Percentiles rank a stretch among this genome's conserved stretches.
Conservation (phyloP, 1,284 basidiomycete species). For the Rhizopogon hawkerae region DNA sequence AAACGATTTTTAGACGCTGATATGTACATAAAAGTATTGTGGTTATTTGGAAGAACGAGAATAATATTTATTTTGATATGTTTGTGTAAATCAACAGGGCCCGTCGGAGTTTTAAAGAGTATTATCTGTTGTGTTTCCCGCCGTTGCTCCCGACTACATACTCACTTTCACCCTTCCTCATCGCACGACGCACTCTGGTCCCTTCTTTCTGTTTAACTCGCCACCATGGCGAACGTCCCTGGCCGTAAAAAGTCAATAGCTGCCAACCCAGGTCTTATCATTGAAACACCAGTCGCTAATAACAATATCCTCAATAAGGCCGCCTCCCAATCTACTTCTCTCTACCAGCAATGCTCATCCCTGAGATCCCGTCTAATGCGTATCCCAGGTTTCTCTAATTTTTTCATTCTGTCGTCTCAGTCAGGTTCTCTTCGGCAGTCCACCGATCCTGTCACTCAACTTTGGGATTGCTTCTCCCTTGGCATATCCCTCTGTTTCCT, state of each 20-base stretch:
- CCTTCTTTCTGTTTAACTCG: slow-evolving; percentile 3
- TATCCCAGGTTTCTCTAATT: slow-evolving; percentile 61
- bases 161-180: slow-evolving; percentile 6
- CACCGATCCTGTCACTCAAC: slow-evolving; percentile 83
- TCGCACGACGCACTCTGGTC: not conserved
- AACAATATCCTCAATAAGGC: slow-evolving; percentile 82
- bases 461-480: slow-evolving; percentile 90
- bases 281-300: slow-evolving; percentile 65
- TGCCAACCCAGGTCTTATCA: slow-evolving; percentile 54
- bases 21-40: slow-evolving; percentile 11
- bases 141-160: slow-evolving; percentile 5
- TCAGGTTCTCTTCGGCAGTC: slow-evolving; percentile 57
- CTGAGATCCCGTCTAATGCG: slow-evolving; percentile 67
- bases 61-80: slow-evolving; percentile 17
- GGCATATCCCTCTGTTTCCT: slow-evolving; percentile 93
- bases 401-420: slow-evolving; percentile 52
- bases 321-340: slow-evolving; percentile 71
- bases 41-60: slow-evolving; percentile 3
- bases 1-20: too few relatives aligned
- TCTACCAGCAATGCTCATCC: slow-evolving; percentile 81
- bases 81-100: slow-evolving; percentile 24
- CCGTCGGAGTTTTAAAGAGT: slow-evolving; percentile 23
- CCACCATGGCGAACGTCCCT: slow-evolving; percentile 57
- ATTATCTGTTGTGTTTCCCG: slow-evolving; percentile 23
- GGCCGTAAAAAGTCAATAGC: slow-evolving; percentile 78